Base-by-base conservation (phyloP, 495 filamentous ascomycete species). In the Penicillium cosmopolitanum region DNA sequence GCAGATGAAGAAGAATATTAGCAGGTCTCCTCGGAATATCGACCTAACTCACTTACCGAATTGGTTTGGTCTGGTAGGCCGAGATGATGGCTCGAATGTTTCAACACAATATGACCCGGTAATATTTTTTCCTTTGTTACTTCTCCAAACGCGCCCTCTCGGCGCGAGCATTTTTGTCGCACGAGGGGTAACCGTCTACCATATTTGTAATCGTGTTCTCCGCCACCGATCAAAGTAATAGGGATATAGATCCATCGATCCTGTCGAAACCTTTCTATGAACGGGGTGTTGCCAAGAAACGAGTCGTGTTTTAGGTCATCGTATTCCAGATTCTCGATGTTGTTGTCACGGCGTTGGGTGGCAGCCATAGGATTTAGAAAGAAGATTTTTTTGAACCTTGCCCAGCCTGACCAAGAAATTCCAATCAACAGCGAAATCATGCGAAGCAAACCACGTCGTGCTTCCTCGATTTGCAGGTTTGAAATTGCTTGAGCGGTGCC, bases 341-440 rank as follows among this genome's bases (percentile, higher is more conserved):
- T 40, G 15, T 44, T 43, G 36, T 44, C 52, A 5, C 52, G 52
- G 19, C 52, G 52, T 16, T n/a, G 7, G 15, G 21, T 23, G 21
- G 52, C 36, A 18, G 19, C 15, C 13, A n/a, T 25, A n/a, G 19
- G 11, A 28, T 15, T 9, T 13, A n/a, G 35, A 13, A 55, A 43
- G 9, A 55, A 55, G 4, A 55, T 55, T 12, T 55, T 10, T 31
- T 28, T 25, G 52, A 55, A 44, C 13, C 52, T 55, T 16, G 52
- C n/a, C 52, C 52, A 55, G 21, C 36, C 19, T 15, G 36, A 16
- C 52, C 52, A 55, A 16, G 42, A 18, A 4, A 55, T 43, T 10
- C 18, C 23, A 6, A 28, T 16, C 12, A 55, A 25, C 12, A 55
- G 21, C 5, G 52, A 55, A 12, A 55, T 55, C 36, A 42, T 44